Conservation (phyloP, 108 stramenopile genomes). For the Cyclotella atomus region DNA sequence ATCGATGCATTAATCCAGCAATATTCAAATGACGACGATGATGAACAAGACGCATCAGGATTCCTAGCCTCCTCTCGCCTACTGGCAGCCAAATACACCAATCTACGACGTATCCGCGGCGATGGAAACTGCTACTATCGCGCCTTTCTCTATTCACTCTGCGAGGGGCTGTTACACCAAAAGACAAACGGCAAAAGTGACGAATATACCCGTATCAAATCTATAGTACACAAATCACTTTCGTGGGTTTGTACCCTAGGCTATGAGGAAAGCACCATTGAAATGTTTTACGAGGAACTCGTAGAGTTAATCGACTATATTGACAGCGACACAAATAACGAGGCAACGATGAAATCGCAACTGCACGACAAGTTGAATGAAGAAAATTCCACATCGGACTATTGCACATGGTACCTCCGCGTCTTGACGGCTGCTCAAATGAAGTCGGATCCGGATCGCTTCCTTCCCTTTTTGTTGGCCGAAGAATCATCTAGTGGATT, state of each 20-base stretch:
- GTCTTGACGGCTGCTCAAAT: slow-evolving; percentile 74
- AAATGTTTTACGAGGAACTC: slow-evolving; percentile 76
- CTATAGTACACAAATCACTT: slow-evolving; percentile 20
- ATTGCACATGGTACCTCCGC: slow-evolving; percentile 87
- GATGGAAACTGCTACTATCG: slow-evolving; percentile 98
- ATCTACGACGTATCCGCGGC: slow-evolving; percentile 80
- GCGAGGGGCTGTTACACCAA: slow-evolving; percentile 65
- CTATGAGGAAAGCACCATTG: slow-evolving; percentile 74
- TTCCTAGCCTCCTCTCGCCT: slow-evolving; percentile 55
- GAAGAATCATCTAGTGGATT: slow-evolving; percentile 26
- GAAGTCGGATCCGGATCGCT: slow-evolving; percentile 74
- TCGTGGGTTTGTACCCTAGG: slow-evolving; percentile 59
- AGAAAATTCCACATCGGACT: slow-evolving; percentile 78
- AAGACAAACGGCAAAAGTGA: neutral
- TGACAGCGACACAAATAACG: neutral
- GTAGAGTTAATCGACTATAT: slow-evolving; percentile 68
- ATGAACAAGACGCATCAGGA: slow-evolving; percentile 22
- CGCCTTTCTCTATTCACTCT: slow-evolving; percentile 83
- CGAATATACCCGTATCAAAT: slow-evolving; percentile 36
- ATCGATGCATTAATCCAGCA: slow-evolving; percentile 48
- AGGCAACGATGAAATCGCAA: neutral
- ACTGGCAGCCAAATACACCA: slow-evolving; percentile 57
- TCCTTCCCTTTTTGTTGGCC: slow-evolving; percentile 62
- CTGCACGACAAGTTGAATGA: slow-evolving; percentile 59
- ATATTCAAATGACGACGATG: slow-evolving; percentile 5